Evolutionary conservation across 2,329 filamentous ascomycete genomes (phyloP).

Genomic region (Xylaria sp.): DNA sequence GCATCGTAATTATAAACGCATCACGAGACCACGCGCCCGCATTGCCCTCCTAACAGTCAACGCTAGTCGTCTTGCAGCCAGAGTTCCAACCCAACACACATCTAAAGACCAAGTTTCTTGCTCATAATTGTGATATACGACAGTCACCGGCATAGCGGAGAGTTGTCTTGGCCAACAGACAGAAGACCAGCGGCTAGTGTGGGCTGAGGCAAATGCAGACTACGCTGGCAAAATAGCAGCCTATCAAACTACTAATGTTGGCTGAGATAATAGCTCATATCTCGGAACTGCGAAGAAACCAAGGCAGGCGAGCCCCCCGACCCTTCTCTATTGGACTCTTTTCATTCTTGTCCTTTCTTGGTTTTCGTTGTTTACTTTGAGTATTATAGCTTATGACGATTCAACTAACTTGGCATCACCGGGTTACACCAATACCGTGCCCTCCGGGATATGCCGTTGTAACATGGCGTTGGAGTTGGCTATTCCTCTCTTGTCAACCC

Average conservation of each 20-base stretch:
- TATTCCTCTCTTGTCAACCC: constrained; percentile 27
- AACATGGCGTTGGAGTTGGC: constrained; percentile 11
- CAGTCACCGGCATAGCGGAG: background rate
- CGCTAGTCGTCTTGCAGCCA: background rate
- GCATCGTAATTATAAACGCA: background rate
- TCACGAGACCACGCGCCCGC: background rate
- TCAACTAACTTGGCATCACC: background rate
- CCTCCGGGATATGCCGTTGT: constrained; percentile 8
- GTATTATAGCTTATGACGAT: background rate
- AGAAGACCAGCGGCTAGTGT: constrained; percentile 1
- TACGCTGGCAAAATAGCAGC: constrained; percentile 29
- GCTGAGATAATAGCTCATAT: constrained; percentile 1
- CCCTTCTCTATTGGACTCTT: background rate
- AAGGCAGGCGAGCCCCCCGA: background rate
- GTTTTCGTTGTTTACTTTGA: background rate
- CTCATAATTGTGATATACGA: background rate
- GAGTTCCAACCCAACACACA: background rate
- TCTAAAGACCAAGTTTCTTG: background rate
- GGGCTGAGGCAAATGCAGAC: constrained; percentile 27
- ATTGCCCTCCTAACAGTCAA: background rate
- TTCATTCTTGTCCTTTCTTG: background rate
- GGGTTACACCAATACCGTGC: constrained; percentile 4
- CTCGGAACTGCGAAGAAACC: background rate
- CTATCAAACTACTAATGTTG: constrained; percentile 22
- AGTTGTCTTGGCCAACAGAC: background rate